Evolutionary conservation across 1,284 basidiomycete genomes (phyloP), one percentile per base, ranked within the genome.

Genomic region (Ustilago trichophora): DNA sequence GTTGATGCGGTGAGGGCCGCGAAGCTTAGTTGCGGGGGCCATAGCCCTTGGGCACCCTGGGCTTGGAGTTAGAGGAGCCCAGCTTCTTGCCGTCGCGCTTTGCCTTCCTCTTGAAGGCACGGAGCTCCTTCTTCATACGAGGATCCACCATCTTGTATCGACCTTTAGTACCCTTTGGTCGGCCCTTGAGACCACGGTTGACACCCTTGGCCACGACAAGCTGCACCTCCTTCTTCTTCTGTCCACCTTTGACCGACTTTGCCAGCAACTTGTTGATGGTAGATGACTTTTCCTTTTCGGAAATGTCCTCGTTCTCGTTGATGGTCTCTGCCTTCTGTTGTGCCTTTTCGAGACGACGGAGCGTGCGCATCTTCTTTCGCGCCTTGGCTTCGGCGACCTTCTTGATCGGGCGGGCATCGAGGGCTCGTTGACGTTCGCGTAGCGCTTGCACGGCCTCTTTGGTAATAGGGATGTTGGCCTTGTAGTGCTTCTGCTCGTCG

Each of bases 351-450:
- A 98, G 84, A 43, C 89, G 85, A 75, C 92, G 90, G 19, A 88
- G 86, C 5, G 93, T 91, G 83, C 90, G 92, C 82, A 91, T 84
- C 85, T 98, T 98, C 85, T 98, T 98, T 63, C 96, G 87, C 31
- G 92, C 93, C 83, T 98, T 98, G 36, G 96, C 96, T 84, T 98
- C 96, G 16, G 95, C 96, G 11, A 99, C 87, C 85, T 99, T 99
- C 85, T 98, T 98, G 84, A 99, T 98, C 15, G 96, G 96, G 12
- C 96, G 88, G 3, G 95, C 94, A 80, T 99, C 93, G 41, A 99
- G 85, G 6, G 93, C 92, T 21, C 94, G 89, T 84, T 96, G 92
- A 80, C 90, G 92, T 15, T 91, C 92, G 29, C 91, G 88, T 31
- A 99, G 86, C 4, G 89, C 90, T 49, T 86, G 86, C 52, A 98